Conservation (phyloP, 2,329 filamentous ascomycete species). For the Curvularia verruculosa region DNA sequence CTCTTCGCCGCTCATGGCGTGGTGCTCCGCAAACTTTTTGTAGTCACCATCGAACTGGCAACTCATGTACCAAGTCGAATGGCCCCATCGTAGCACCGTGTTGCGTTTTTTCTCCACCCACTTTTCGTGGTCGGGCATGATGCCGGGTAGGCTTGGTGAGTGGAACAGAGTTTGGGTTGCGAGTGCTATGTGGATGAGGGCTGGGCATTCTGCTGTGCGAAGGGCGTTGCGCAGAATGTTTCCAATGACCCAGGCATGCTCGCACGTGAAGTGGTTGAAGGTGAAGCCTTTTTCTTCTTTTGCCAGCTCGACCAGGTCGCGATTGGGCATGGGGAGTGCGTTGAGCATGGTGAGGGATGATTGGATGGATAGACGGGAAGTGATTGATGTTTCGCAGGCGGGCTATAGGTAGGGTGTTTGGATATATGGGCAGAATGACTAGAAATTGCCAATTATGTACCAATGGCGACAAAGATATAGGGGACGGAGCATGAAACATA, state of each 20-base stretch:
- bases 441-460: slow-evolving; percentile 7
- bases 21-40: slow-evolving; percentile 67
- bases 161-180: slow-evolving; percentile 73
- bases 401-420: slow-evolving; percentile 11
- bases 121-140: slow-evolving; percentile 71
- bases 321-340: slow-evolving; percentile 41
- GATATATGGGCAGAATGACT: slow-evolving; percentile 8
- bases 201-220: slow-evolving; percentile 59
- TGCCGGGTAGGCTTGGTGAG: slow-evolving; percentile 68
- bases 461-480: slow-evolving; percentile 5
- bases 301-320: slow-evolving; percentile 49
- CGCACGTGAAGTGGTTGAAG: slow-evolving; percentile 65
- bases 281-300: slow-evolving; percentile 52
- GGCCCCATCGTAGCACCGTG: slow-evolving; percentile 73
- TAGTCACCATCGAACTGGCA: slow-evolving; percentile 73
- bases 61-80: slow-evolving; percentile 73
- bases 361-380: slow-evolving; percentile 5
- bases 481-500: slow-evolving; percentile 10
- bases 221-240: slow-evolving; percentile 69
- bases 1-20: slow-evolving; percentile 61
- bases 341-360: slow-evolving; percentile 19
- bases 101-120: slow-evolving; percentile 70
- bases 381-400: neutral
- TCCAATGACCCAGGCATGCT: slow-evolving; percentile 70
- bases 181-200: slow-evolving; percentile 69